Evolutionary conservation across 345 rosid genomes (phyloP), one percentile per base, ranked within the genome.

Genomic region (Melastoma malabathricum): DNA sequence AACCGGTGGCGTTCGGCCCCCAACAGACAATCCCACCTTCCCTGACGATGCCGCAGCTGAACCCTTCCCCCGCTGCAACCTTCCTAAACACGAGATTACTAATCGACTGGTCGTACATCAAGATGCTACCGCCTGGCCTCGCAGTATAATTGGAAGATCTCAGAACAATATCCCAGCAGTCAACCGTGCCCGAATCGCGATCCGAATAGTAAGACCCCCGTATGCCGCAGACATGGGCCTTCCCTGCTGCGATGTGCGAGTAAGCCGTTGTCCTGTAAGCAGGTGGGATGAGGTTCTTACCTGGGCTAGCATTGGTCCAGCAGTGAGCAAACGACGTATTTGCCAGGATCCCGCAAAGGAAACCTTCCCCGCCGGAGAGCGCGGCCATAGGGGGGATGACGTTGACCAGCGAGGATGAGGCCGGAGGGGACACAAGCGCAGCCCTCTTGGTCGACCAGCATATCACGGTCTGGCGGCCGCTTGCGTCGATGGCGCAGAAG

Each of bases 401-500:
- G 61, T 56, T 3, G 73, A 61, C 15, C 18, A 27, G 2, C 63
- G 29, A 10, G 53, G 59, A 15, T 6, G 77, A 50, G 0, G 76
- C 16, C 0, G 74, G 18, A 4, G 77, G 46, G 20, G 71, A 44
- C 1, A 68, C 57, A 16, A 79, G 65, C 10, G 84, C 74, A 12
- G 46, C 64, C 72, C 82, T 81, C 60, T 70, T 83, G 1, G 74
- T 78, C 95, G 31, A 27, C 31, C 97, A 89, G 66, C 93, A 89
- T 53, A 83, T 64, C 46, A 89, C 85, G 13, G 70, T 70, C 63
- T 89, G 97, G 43, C 78, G 75, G 44, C 95, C 95, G 46, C 95
- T 73, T 48, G 97, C 97, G 54, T 78, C 87, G 55, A 89, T 89
- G 77, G 97, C 96, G 65, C 98, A 92, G 78, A 92, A 92, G 61